A percentile compares a stretch with the other conserved stretches of the same genome.
Evolutionary conservation across 139 green algal species (phyloP).

Genomic region (Nannochloris sp.): DNA sequence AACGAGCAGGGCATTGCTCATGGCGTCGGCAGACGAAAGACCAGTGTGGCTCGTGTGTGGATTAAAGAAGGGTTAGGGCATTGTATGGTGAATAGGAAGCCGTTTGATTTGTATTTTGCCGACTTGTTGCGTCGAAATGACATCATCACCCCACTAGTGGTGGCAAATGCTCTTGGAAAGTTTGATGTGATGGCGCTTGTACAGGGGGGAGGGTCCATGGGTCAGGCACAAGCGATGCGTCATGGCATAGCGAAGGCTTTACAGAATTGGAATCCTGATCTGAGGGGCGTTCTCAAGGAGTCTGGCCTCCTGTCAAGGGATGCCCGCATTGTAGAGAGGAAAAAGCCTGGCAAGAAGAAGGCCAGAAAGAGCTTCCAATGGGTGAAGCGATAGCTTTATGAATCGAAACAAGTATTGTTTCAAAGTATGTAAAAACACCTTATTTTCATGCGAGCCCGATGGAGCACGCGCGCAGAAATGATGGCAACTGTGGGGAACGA

Average conservation of each 20-base stretch:
- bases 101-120: conserved; percentile 61
- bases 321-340: conserved; percentile 81
- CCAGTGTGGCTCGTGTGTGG: conserved; percentile 47
- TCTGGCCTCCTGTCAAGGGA: conserved; percentile 67
- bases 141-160: conserved; percentile 77
- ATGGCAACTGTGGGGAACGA: too few relatives aligned
- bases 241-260: conserved; percentile 75
- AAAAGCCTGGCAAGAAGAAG: conserved; percentile 78
- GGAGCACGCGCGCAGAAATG: background rate
- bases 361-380: conserved; percentile 34
- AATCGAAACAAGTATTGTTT: background rate
- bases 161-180: conserved; percentile 38
- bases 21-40: conserved; percentile 59
- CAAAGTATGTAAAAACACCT: background rate
- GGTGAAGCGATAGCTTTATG: conserved; percentile 28
- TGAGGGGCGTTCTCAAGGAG: conserved; percentile 42
- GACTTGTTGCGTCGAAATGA: conserved; percentile 43
- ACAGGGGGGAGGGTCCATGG: conserved; percentile 39
- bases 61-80: conserved; percentile 36
- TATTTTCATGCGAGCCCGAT: background rate
- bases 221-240: conserved; percentile 69
- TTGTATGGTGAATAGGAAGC: conserved; percentile 65
- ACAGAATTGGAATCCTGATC: conserved; percentile 55
- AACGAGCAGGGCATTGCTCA: conserved; percentile 35
- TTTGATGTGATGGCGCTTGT: conserved; percentile 65